These are phyloP conservation scores for Myxozyma lipomycoides DNA, from an alignment of 805 yeast species.

Conservation along the genomic window DNA sequence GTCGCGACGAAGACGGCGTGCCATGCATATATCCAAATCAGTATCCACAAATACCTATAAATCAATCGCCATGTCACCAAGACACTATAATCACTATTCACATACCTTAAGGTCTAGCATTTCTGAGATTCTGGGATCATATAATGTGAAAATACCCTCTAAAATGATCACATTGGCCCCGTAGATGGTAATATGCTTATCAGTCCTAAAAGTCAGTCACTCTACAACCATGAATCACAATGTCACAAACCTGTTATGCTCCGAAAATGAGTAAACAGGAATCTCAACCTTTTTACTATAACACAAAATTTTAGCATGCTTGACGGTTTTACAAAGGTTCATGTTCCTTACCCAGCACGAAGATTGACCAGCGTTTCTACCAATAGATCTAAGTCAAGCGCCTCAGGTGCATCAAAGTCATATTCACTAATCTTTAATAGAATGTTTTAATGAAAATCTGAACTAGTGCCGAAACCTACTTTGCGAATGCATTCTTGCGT, in stretches of 20 bases:
- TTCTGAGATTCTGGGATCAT: conserved; percentile 62
- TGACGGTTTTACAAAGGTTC: background rate
- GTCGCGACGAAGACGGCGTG: conserved; percentile 83
- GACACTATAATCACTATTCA: background rate
- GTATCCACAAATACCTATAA: conserved; percentile 71
- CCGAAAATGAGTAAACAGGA: conserved; percentile 64
- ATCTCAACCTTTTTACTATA: conserved; percentile 48
- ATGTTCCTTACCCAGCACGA: conserved; percentile 52
- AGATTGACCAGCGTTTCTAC: conserved; percentile 59
- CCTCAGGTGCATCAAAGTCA: conserved; percentile 86
- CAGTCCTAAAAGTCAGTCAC: conserved; percentile 43
- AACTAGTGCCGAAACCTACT: conserved; percentile 28
- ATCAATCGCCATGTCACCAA: background rate
- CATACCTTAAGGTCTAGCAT: conserved; percentile 75
- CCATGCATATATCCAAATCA: conserved; percentile 86
- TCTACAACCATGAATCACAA: background rate
- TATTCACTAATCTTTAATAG: conserved; percentile 53
- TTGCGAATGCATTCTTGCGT: conserved; percentile 56
- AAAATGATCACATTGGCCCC: conserved; percentile 92
- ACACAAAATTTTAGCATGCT: background rate
- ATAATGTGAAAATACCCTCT: conserved; percentile 85
- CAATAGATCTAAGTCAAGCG: conserved; percentile 73
- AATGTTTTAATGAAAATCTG: background rate
- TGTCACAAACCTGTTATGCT: conserved; percentile 44
- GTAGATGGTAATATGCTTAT: conserved; percentile 67